Evolutionary conservation across 2,329 filamentous ascomycete genomes (phyloP).

Genomic region (Fusarium agapanthi): DNA sequence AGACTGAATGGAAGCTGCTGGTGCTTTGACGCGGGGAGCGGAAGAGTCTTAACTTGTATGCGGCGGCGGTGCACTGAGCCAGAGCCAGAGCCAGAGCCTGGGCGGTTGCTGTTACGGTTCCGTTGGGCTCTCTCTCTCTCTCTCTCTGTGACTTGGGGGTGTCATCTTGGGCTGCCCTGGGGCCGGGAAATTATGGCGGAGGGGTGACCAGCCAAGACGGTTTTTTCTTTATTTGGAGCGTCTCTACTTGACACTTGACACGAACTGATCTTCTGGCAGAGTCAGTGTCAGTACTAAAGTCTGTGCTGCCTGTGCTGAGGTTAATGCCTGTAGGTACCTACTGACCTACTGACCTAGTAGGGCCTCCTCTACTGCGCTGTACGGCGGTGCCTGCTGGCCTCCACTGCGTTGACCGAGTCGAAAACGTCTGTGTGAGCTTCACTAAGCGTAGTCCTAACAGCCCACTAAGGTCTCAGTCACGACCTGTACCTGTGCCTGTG

Average conservation of each 20-base stretch:
- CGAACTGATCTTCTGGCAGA: slow-evolving; percentile 25
- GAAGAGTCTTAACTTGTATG: slow-evolving; percentile 32
- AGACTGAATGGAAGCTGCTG: slow-evolving; percentile 3
- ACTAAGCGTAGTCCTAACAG: slow-evolving; percentile 23
- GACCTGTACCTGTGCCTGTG: slow-evolving; percentile 19
- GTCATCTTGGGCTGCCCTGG: slow-evolving; percentile 28
- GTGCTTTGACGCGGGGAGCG: slow-evolving; percentile 17
- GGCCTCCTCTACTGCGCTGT: background rate
- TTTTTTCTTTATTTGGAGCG: slow-evolving; percentile 39
- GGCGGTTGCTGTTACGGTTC: background rate
- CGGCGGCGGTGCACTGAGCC: slow-evolving; percentile 19
- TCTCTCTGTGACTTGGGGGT: background rate
- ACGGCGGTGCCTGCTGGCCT: background rate
- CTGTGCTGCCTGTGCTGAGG: background rate
- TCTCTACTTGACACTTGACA: slow-evolving; percentile 27
- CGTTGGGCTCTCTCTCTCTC: slow-evolving; percentile 8
- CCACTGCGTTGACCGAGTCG: slow-evolving; percentile 1
- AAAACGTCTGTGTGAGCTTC: slow-evolving; percentile 29
- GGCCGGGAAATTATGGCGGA: slow-evolving; percentile 43
- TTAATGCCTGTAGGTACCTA: background rate
- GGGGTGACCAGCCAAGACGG: slow-evolving; percentile 35
- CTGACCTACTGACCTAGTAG: background rate
- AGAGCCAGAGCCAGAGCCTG: slow-evolving; percentile 18
- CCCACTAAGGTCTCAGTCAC: slow-evolving; percentile 19
- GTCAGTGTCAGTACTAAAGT: background rate